Evolutionary conservation across 176 grass and related monocot species (phyloP), one percentile per base, ranked within the genome.

Genomic region (Chloris gayana): DNA sequence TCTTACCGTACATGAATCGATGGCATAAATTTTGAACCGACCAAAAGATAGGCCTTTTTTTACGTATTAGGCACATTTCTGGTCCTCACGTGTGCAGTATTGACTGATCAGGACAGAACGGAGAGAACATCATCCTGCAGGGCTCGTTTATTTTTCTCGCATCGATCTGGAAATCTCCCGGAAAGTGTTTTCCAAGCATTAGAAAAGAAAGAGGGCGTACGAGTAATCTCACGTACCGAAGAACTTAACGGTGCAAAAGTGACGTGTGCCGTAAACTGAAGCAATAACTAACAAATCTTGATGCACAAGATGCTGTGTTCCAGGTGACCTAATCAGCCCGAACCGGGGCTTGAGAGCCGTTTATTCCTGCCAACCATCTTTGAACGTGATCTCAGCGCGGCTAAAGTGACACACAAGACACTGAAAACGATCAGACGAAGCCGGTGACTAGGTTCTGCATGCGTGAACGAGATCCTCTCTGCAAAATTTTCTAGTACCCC

Each of bases 321-420:
- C 29, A 35, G 70, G 39, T 58, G 84, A 75, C 70, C 70, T 80
- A 69, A 60, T 86, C 84, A 30, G 26, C 62, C 70, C 1, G 67
- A 46, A 17, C 53, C 6, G 51, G 19, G 68, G 58, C 50, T 54
- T 54, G 33, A 14, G 2, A 57, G 1, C 53, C 54, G 63, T 27
- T 64, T 74, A 78, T 76, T 85, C 87, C 76, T 64, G 76, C 44
- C 70, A 54, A 71, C 70, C 82, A 46, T 57, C 41, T 69, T 85
- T 85, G 87, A 85, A 85, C 56, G 26, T 85, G 76, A 80, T 51
- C 51, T 88, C 81, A 88, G 39, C 69, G 1, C n/a, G 2, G 26
- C 1, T 46, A 44, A 80, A 78, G 49, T 61, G 68, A 60, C 59
- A 73, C 27, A 61, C 6, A 79, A 88, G 80, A 60, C 74, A 68